Evolutionary conservation across 129 eudicot genomes (phyloP).

Genomic region (Helichrysum umbraculigerum): DNA sequence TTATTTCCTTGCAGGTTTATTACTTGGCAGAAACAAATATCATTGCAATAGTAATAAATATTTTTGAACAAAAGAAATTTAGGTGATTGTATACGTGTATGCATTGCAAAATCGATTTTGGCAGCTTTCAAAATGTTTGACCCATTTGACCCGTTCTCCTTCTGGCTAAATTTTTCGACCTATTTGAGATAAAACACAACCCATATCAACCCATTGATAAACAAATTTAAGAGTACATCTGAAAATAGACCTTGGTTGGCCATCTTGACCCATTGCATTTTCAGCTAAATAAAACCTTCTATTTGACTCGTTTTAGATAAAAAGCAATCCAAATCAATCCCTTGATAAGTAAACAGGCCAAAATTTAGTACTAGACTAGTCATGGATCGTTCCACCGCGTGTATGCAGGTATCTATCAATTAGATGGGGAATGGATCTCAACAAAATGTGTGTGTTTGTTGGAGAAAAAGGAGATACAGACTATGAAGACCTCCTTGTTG

Average conservation of each 20-base stretch:
- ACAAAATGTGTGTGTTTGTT: conserved; percentile 64
- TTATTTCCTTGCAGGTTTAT: conserved; percentile 2
- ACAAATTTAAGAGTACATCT: neutral
- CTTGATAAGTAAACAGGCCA: neutral
- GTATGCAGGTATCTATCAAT: conserved; percentile 66
- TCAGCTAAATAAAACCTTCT: neutral
- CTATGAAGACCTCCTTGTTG: conserved; percentile 66
- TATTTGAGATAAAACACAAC: neutral
- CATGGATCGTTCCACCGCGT: conserved; percentile 7
- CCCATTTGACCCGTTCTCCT: neutral
- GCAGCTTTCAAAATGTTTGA: neutral
- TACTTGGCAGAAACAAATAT: neutral
- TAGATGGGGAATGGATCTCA: conserved; percentile 66
- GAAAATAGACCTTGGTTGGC: neutral
- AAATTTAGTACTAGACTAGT: neutral
- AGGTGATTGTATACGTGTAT: neutral
- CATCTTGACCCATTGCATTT: neutral
- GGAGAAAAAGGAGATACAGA: conserved; percentile 87
- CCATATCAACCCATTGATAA: neutral
- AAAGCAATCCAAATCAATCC: neutral
- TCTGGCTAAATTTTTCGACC: neutral
- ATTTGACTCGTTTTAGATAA: neutral
- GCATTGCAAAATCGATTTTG: neutral
- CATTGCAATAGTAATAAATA: neutral
- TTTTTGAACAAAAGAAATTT: neutral